Evolutionary conservation across 768 basidiomycete genomes (phyloP), one percentile per base, ranked within the genome.

Genomic region (Boletus rubescentipes): DNA sequence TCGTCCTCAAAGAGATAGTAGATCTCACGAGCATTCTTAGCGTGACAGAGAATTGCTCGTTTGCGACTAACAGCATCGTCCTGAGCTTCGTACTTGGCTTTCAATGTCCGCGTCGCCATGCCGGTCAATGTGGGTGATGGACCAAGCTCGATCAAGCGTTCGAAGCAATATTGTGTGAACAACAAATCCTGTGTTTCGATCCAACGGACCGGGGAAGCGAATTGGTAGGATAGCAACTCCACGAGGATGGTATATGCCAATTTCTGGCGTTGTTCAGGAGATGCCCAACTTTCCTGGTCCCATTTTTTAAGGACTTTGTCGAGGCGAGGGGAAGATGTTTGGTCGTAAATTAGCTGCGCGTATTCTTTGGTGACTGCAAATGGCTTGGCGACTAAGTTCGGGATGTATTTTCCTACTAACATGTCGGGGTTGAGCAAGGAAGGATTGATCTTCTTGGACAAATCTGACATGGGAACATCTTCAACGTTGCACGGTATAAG

Each of bases 1-100:
- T 91, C 93, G 59, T 98, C 96, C 69, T 98, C 96, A 72, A 92
- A 95, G 66, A 92, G 88, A 70, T 98, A 99, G 73, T 98, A 98
- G 36, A 98, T 93, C 69, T 98, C 97, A 73, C 96, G 96, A 61
- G 79, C 80, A 69, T 99, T 86, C 82, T 98, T 99, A 35, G 96
- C 86, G 62, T 93, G 90, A 70, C 96, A 98, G 53, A 91, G 83
- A 62, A 99, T 93, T 15, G 78, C 76, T 54, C 97, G 86, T 18
- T 79, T 82, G 60, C 80, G 87, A 63, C 86, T 85, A 57, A 87
- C 76, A 6, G 95, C 91, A 61, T 93, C 91, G 62, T 99, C 97
- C 60, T 83, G 78, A 2, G 81, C 76, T 74, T 98, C 97, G 72
- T 95, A 99, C 71, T 98, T 98, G 16, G 87, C 88, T 75, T 94